phyloP scores from a whole-genome alignment of 768 basidiomycete genomes.

The Calocera cornea region DNA sequence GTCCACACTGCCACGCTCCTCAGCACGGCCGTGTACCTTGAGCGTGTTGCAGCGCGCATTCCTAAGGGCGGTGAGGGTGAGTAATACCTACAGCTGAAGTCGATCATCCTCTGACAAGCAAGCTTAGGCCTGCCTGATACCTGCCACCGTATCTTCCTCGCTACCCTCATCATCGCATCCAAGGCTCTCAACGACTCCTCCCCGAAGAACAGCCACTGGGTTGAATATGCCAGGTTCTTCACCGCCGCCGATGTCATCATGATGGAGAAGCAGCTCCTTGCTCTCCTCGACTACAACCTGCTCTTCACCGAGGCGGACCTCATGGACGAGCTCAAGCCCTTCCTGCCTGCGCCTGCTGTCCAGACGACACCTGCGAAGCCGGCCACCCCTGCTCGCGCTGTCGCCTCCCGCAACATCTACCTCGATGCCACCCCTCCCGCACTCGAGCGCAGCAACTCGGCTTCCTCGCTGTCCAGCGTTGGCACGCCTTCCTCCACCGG shows the following conservation, averaged over 20 bases:
- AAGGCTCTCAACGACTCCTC: slow-evolving; percentile 88
- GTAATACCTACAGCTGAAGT: neutral
- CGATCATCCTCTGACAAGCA: neutral
- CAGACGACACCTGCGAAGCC: neutral
- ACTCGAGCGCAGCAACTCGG: neutral
- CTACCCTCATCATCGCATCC: slow-evolving; percentile 74
- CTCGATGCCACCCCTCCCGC: neutral
- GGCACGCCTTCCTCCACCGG: neutral
- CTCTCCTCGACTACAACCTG: slow-evolving; percentile 65
- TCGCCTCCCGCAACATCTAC: neutral
- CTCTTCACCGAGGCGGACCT: slow-evolving; percentile 50
- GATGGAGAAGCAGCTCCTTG: slow-evolving; percentile 70
- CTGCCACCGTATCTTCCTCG: slow-evolving; percentile 79
- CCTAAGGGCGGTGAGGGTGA: slow-evolving; percentile 61
- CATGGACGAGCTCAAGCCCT: neutral
- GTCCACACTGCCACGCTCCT: slow-evolving; percentile 56
- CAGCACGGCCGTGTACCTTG: slow-evolving; percentile 60
- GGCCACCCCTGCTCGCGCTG: neutral
- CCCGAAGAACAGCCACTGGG: slow-evolving; percentile 85
- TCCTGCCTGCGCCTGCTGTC: neutral
- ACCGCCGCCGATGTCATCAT: slow-evolving; percentile 68
- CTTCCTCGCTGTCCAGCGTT: neutral
- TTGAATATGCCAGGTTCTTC: slow-evolving; percentile 68
- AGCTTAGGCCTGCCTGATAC: slow-evolving; percentile 33
- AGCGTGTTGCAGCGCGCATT: slow-evolving; percentile 62